Base-by-base conservation (phyloP, 257 asterid species). In the Pogostemon cablin region DNA sequence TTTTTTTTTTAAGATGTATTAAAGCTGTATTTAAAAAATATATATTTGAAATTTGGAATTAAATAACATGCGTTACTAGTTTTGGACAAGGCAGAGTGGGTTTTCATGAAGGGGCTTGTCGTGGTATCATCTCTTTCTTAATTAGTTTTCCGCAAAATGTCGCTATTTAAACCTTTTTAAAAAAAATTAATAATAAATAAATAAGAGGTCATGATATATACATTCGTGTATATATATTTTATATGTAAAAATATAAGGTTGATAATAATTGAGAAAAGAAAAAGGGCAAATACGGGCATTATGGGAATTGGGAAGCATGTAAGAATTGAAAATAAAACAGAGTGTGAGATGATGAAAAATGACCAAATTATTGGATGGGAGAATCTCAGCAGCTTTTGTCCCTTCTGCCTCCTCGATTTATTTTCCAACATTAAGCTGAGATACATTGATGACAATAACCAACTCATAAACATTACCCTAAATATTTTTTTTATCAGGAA, bases 341-440 rank as follows among this genome's bases (percentile, higher is more conserved):
- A 5, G 0, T 12, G 0, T 15, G 7, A 62, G 47, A 34, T 52
- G 70, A 54, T 75, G 39, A 7, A 58, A 44, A 62, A 69, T 53
- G 70, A 46, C 41, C 65, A 76, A 70, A 69, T 69, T 63, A 75
- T 75, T 69, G 69, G 68, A 64, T 75, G 57, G 25, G 69, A 75
- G 72, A 62, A 63, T 75, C 48, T 69, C 11, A 0, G 62, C 76
- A 69, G 76, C 63, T 75, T 75, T 75, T 75, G 72, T 55, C 62
- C 4, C 62, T 11, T 37, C 42, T 57, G 34, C 35, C 11, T 9
- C 65, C 11, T 60, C 10, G 0, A 8, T 48, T 48, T 48, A 11
- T 20, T 20, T 20, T 20, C 25, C 25, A 20, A 20, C 25, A 20
- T 20, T 20, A 20, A 20, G 25, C 25, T 20, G 25, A 20, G 25